Evolutionary conservation across 768 basidiomycete genomes (phyloP).

Genomic region (Lactifluus rugatus): DNA sequence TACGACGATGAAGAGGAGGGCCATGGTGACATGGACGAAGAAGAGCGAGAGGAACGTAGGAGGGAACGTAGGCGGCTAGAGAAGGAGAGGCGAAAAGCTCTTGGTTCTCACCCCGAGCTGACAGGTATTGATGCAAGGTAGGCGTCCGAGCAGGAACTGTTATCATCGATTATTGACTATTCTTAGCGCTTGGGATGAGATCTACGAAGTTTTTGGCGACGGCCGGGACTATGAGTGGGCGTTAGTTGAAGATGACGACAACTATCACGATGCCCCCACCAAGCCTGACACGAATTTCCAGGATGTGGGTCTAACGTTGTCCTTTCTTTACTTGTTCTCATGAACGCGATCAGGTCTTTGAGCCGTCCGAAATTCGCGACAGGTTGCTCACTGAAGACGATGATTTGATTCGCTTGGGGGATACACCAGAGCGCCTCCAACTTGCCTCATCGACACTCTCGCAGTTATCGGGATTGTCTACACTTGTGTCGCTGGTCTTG

Average conservation of each 20-base stretch:
- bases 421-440: slow-evolving; percentile 95
- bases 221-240: slow-evolving; percentile 97
- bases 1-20: slow-evolving; percentile 57
- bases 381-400: slow-evolving; percentile 89
- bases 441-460: slow-evolving; percentile 81
- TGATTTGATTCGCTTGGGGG: slow-evolving; percentile 79
- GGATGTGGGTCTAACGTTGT: slow-evolving; percentile 46
- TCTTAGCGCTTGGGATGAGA: slow-evolving; percentile 84
- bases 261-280: slow-evolving; percentile 38
- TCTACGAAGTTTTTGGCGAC: slow-evolving; percentile 92
- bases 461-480: slow-evolving; percentile 45
- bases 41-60: slow-evolving; percentile 65
- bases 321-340: slow-evolving; percentile 8
- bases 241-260: slow-evolving; percentile 67
- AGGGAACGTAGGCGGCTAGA: slow-evolving; percentile 58
- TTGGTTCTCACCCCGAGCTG: slow-evolving; percentile 58
- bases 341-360: slow-evolving; percentile 65
- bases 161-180: neutral
- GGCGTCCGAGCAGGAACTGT: slow-evolving; percentile 26
- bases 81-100: slow-evolving; percentile 54
- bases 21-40: slow-evolving; percentile 58
- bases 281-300: slow-evolving; percentile 76
- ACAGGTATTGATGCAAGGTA: slow-evolving; percentile 79
- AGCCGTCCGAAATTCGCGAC: slow-evolving; percentile 90
- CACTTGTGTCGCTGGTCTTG: slow-evolving; percentile 54